Evolutionary conservation across 139 green algal species (phyloP), one percentile per base, ranked within the genome.

Genomic region (Closterium sp.): DNA sequence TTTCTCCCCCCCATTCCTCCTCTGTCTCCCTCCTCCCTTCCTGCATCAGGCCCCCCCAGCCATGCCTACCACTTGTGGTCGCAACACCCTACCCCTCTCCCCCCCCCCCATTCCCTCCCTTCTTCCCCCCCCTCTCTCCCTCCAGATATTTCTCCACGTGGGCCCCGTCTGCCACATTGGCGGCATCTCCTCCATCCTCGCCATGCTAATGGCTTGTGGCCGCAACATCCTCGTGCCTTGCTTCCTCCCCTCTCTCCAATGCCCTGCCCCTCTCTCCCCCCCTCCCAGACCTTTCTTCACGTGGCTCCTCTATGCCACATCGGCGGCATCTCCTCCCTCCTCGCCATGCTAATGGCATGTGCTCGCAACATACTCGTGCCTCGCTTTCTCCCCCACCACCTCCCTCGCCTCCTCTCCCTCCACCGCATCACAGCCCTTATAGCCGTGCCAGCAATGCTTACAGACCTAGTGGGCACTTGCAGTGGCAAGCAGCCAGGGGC

Each of bases 391-490:
- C 28, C 84, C n/a, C 21, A 33, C 28, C 12, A 16, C 16, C 25
- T 64, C 16, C 91, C 69, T 7, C 16, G 0, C 0, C 25, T 35
- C 64, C 95, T 98, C 0, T 10, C 31, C 7, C 33, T 36, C 28
- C 89, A 95, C 33, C 21, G 69, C 21, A 95, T 98, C 25, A 98
- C 96, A 0, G 87, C 92, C 30, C 94, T 98, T 76, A 98, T 98
- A 38, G 97, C 95, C n/a, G 97, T 97, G 38, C 97, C 97, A 0
- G 91, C 97, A 7, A 99, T 98, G 95, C 86, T 99, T 32, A 91
- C 92, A 6, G 97, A 98, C 92, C 64, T 98, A 76, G 16, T 76
- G 55, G 25, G 10, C 4, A 19, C 55, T 0, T 76, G 55, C 55
- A 76, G 12, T 4, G 4, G 55, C 12, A 28, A 76, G 8, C 43